These are phyloP conservation scores for Tillandsia fasciculata DNA, from an alignment of 176 grass and related monocot species.

Conservation along the genomic window DNA sequence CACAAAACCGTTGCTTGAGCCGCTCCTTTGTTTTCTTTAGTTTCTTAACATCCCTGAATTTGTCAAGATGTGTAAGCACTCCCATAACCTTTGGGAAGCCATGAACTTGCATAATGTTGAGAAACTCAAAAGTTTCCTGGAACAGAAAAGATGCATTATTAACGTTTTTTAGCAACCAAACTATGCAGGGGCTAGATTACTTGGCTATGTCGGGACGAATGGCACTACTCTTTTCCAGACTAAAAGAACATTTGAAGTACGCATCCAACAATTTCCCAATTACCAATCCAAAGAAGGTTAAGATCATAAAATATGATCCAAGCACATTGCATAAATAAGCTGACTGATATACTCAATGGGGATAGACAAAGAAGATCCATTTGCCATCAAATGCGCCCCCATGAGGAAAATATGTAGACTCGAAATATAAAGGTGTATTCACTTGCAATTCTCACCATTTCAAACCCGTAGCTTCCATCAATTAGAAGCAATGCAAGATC, in stretches of 20 bases:
- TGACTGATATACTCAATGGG: neutral
- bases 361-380: neutral
- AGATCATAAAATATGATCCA: too few relatives aligned
- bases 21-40: constrained; percentile 90
- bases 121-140: constrained; percentile 97
- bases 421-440: constrained; percentile 8
- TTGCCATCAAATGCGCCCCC: too few relatives aligned
- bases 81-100: constrained; percentile 96
- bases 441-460: constrained; percentile 68
- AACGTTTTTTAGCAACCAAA: too few relatives aligned
- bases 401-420: neutral
- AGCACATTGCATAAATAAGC: neutral
- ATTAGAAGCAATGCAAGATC: constrained; percentile 90
- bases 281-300: too few relatives aligned
- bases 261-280: neutral
- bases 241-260: too few relatives aligned
- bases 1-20: constrained; percentile 87
- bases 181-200: too few relatives aligned
- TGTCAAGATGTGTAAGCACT: constrained; percentile 92
- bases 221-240: too few relatives aligned
- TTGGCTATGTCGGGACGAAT: too few relatives aligned
- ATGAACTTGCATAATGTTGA: constrained; percentile 97
- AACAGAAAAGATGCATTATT: constrained; percentile 25
- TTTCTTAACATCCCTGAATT: constrained; percentile 93
- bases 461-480: constrained; percentile 97